These are phyloP conservation scores for Bathelium albidoporum DNA, from an alignment of 495 filamentous ascomycete species.

Conservation along the genomic window DNA sequence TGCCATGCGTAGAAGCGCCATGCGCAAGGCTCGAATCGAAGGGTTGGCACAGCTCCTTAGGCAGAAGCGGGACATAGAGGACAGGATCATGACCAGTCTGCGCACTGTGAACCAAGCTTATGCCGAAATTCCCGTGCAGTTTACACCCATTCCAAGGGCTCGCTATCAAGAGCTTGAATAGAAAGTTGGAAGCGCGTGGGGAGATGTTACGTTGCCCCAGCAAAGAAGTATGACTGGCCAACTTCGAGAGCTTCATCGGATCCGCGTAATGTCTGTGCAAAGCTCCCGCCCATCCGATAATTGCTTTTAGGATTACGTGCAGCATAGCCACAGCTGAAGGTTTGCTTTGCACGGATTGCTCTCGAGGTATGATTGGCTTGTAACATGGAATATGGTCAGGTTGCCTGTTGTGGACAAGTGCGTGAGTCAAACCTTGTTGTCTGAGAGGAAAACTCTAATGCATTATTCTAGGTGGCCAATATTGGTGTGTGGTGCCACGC, in stretches of 20 bases:
- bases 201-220: neutral
- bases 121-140: neutral
- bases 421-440: neutral
- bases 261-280: neutral
- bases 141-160: neutral
- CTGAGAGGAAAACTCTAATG: neutral
- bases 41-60: neutral
- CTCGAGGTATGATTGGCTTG: too few species aligned
- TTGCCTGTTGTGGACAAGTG: neutral
- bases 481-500: too few species aligned
- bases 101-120: neutral
- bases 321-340: neutral
- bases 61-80: constrained; percentile 4
- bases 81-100: neutral
- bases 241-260: neutral
- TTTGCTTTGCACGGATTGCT: neutral
- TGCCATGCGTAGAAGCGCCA: neutral
- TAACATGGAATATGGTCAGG: neutral
- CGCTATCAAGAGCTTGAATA: constrained; percentile 1
- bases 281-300: neutral
- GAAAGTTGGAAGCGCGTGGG: neutral
- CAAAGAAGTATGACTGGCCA: neutral
- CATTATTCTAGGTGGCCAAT: neutral
- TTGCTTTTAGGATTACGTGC: neutral
- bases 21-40: constrained; percentile 1